Conservation (phyloP, 371 early-diverging fungal species). For the Mortierella sp. region DNA sequence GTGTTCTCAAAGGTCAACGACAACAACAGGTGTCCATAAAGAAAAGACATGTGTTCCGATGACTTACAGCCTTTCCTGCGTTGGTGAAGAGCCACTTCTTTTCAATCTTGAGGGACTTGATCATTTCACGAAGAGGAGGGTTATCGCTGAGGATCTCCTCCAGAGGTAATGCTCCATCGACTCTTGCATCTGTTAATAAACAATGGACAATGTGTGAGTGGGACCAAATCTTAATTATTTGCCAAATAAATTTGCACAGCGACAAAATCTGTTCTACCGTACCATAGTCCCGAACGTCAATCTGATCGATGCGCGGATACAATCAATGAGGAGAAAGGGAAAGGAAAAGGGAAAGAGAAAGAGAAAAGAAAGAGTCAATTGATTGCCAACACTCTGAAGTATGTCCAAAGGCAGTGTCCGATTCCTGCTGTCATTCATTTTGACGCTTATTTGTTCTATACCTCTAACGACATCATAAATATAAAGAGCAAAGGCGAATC, state of each 20-base stretch:
- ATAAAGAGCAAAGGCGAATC: background rate
- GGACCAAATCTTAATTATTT: background rate
- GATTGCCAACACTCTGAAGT: background rate
- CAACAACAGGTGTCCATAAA: too few species aligned
- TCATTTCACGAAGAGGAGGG: constrained; percentile 73
- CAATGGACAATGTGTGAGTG: background rate
- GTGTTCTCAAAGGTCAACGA: too few species aligned
- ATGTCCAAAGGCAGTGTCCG: background rate
- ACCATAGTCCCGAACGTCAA: constrained; percentile 57
- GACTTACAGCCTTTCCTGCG: constrained; percentile 75
- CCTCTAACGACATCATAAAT: constrained; percentile 11
- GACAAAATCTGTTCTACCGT: too few species aligned
- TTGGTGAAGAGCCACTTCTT: constrained; percentile 91
- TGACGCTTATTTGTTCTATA: background rate
- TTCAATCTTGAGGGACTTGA: constrained; percentile 62
- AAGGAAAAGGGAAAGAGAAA: background rate
- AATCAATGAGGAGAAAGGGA: background rate
- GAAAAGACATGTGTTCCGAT: background rate
- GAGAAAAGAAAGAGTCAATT: constrained; percentile 4
- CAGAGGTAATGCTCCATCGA: constrained; percentile 81
- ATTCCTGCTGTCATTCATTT: background rate
- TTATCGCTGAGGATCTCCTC: constrained; percentile 76
- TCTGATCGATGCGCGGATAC: constrained; percentile 10
- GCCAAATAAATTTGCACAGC: background rate
- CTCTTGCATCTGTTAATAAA: constrained; percentile 66